Evolutionary conservation across 2,329 filamentous ascomycete species (phyloP).

Genomic region (Whalleya microplaca): DNA sequence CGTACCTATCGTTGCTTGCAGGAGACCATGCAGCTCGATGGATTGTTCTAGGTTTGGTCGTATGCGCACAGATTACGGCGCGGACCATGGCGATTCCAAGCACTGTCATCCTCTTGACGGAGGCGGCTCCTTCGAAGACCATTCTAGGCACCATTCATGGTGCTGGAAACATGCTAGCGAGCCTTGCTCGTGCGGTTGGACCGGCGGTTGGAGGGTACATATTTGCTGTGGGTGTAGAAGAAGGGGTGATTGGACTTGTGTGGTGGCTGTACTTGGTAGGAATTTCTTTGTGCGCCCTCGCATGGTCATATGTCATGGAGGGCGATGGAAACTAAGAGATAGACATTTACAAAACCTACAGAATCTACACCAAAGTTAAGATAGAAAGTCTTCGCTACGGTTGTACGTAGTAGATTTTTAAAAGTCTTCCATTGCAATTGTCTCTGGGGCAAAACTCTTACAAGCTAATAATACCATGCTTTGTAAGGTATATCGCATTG

Average conservation of each 20-base stretch:
- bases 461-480: no score
- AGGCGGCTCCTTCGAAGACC: constrained; percentile 40
- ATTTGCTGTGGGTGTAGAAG: constrained; percentile 33
- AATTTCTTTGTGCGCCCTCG: constrained; percentile 32
- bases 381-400: no score
- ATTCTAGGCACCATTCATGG: constrained; percentile 45
- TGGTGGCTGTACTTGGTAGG: constrained; percentile 37
- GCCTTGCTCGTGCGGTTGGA: constrained; percentile 32
- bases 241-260: constrained; percentile 33
- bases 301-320: constrained; percentile 35
- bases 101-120: constrained; percentile 44
- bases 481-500: no score
- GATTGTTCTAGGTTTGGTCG: constrained; percentile 57
- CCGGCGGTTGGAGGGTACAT: constrained; percentile 35
- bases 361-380: no score
- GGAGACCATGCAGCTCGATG: constrained; percentile 47
- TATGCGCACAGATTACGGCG: constrained; percentile 63
- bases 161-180: constrained; percentile 36
- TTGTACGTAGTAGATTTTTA: no score
- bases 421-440: no score
- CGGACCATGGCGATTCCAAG: constrained; percentile 57
- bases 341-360: no score
- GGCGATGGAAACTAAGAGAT: constrained; percentile 4
- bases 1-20: constrained; percentile 62
- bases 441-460: no score